phyloP scores from a whole-genome alignment of 2,329 filamentous ascomycete species.

The Hypomyces perniciosus region DNA sequence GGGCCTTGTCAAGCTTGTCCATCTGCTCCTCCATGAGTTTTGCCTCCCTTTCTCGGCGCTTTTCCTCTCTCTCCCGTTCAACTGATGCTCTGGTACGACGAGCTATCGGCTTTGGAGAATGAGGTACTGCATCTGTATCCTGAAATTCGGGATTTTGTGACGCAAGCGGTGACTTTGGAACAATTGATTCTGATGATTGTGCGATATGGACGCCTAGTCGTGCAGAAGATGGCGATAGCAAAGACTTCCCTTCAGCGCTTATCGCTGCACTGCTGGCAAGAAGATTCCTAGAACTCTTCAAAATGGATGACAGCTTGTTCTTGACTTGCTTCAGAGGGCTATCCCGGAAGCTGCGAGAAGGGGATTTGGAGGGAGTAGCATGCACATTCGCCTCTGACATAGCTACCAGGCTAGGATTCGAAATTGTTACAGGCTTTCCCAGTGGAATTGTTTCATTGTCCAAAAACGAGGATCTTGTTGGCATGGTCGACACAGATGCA shows the following conservation, averaged over 20 bases:
- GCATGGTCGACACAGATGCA: slow-evolving; percentile 53
- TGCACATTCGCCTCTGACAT: slow-evolving; percentile 38
- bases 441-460: slow-evolving; percentile 27
- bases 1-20: slow-evolving; percentile 59
- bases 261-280: slow-evolving; percentile 69
- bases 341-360: slow-evolving; percentile 54
- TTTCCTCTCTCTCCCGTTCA: slow-evolving; percentile 59
- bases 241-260: slow-evolving; percentile 55
- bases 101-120: slow-evolving; percentile 37
- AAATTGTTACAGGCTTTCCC: slow-evolving; percentile 57
- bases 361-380: slow-evolving; percentile 50
- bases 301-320: slow-evolving; percentile 82
- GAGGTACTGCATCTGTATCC: slow-evolving; percentile 23
- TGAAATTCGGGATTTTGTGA: slow-evolving; percentile 17
- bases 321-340: slow-evolving; percentile 88
- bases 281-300: slow-evolving; percentile 80
- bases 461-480: slow-evolving; percentile 17
- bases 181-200: slow-evolving; percentile 45
- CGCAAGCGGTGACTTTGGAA: slow-evolving; percentile 20
- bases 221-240: slow-evolving; percentile 48
- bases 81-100: slow-evolving; percentile 52
- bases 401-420: slow-evolving; percentile 47
- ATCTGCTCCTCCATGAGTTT: slow-evolving; percentile 55
- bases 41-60: slow-evolving; percentile 60
- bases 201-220: slow-evolving; percentile 39